Conservation (phyloP, 176 grass and related monocot genomes). For the Sorghum bicolor region DNA sequence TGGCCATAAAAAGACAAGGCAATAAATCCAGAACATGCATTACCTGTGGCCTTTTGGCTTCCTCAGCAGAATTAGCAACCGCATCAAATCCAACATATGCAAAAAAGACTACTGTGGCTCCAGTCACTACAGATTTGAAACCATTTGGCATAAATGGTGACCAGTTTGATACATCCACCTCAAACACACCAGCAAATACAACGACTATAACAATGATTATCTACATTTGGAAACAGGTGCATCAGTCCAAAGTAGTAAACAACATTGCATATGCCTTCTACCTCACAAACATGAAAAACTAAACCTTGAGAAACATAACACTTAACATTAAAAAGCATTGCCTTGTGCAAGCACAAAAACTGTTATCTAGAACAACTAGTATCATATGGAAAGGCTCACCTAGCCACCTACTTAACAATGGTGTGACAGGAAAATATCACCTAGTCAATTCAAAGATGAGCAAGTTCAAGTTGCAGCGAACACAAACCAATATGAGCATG, state of each 20-base stretch:
- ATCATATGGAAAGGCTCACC: not conserved
- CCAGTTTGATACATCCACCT: slow-evolving; percentile 98
- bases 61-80: slow-evolving; percentile 98
- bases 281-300: not conserved
- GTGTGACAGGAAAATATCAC: not conserved
- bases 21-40: not conserved
- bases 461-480: not conserved
- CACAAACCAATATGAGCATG: not conserved
- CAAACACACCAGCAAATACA: slow-evolving; percentile 76
- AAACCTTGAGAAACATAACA: not conserved
- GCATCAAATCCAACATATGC: slow-evolving; percentile 97
- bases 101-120: slow-evolving; percentile 97
- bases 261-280: not conserved
- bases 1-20: not conserved
- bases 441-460: not conserved
- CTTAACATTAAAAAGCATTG: not conserved
- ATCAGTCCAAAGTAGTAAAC: slow-evolving; percentile 3
- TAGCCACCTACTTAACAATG: not conserved
- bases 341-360: not conserved
- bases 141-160: slow-evolving; percentile 95
- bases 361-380: not conserved
- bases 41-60: slow-evolving; percentile 90
- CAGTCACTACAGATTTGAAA: slow-evolving; percentile 84
- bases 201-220: slow-evolving; percentile 83
- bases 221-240: slow-evolving; percentile 35